Conservation (phyloP, 371 early-diverging fungal genomes). For the Mucor racemosus region DNA sequence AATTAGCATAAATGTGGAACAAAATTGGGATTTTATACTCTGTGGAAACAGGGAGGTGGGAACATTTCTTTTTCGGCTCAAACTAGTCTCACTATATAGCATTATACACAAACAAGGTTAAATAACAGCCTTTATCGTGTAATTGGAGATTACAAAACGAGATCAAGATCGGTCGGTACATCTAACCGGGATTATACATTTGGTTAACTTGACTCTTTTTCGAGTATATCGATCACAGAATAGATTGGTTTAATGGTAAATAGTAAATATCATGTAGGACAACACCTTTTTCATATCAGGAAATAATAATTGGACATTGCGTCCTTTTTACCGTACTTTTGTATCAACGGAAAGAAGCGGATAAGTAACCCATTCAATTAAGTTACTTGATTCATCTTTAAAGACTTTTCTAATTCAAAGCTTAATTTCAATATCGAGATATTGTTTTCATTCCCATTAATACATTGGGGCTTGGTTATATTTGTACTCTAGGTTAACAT, state of each 20-base stretch:
- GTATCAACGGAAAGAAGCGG: conserved; percentile 5
- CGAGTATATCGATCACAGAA: background rate
- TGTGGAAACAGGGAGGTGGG: background rate
- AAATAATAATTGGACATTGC: conserved; percentile 6
- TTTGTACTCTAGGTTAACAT: background rate
- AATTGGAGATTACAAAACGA: background rate
- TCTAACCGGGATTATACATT: conserved; percentile 3
- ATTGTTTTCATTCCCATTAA: background rate
- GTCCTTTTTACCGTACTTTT: background rate
- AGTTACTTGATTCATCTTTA: background rate
- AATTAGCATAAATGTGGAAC: conserved; percentile 1
- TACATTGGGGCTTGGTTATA: background rate
- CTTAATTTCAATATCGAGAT: background rate
- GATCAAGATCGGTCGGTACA: conserved; percentile 6
- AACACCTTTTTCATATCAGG: conserved; percentile 4
- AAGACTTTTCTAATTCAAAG: background rate
- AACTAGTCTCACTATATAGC: background rate
- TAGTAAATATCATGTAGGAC: background rate
- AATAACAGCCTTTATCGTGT: background rate
- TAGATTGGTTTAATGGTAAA: background rate
- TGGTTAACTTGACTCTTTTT: background rate
- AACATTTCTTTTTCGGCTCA: background rate
- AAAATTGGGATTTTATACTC: background rate
- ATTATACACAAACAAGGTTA: background rate
- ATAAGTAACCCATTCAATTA: background rate